A percentile compares a stretch with the other conserved stretches of the same genome.
These are phyloP conservation scores for Allium fistulosum DNA, from an alignment of 106 monocot species.

Conservation along the genomic window DNA sequence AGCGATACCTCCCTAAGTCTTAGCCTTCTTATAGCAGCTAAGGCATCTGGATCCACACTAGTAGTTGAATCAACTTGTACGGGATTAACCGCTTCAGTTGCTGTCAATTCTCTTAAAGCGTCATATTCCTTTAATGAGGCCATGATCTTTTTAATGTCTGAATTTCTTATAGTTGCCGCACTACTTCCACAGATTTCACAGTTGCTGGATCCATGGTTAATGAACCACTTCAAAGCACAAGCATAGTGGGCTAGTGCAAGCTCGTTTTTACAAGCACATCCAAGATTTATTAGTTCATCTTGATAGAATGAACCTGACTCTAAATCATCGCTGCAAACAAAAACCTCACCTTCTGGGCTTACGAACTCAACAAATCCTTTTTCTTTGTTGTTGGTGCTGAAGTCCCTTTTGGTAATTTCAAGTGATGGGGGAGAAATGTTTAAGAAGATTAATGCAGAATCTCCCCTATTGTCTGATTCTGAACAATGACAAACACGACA, in stretches of 20 bases:
- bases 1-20: constrained; percentile 86
- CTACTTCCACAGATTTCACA: constrained; percentile 92
- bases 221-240: constrained; percentile 97
- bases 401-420: constrained; percentile 7
- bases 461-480: constrained; percentile 73
- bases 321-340: constrained; percentile 60
- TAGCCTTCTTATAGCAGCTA: constrained; percentile 78
- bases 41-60: constrained; percentile 75
- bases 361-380: constrained; percentile 53
- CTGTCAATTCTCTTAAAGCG: constrained; percentile 55
- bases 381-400: constrained; percentile 1
- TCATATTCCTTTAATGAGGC: constrained; percentile 81
- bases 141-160: constrained; percentile 69
- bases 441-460: constrained; percentile 66
- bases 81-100: constrained; percentile 37
- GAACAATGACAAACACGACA: constrained; percentile 91
- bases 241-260: constrained; percentile 89
- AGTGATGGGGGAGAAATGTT: constrained; percentile 60
- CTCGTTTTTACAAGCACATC: constrained; percentile 95
- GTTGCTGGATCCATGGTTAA: constrained; percentile 76
- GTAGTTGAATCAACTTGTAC: constrained; percentile 19
- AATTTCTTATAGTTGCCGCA: constrained; percentile 49
- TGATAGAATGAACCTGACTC: constrained; percentile 61
- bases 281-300: constrained; percentile 57
- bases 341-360: constrained; percentile 87